Evolutionary conservation across 163 green algal species (phyloP).

Genomic region (Volvox carteri): DNA sequence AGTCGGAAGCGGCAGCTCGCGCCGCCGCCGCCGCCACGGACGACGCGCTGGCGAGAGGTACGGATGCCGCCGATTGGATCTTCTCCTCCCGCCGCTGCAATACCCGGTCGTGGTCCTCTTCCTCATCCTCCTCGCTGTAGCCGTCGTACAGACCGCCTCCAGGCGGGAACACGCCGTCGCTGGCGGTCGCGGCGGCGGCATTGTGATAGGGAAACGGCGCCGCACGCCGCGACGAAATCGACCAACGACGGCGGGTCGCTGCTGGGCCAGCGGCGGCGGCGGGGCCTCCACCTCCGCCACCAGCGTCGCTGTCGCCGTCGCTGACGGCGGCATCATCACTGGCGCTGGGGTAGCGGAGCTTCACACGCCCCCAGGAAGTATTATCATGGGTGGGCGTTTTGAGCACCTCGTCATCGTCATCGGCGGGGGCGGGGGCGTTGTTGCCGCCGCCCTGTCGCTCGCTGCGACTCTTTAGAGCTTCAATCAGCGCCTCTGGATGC

Average conservation of each 20-base stretch:
- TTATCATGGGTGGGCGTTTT: not conserved
- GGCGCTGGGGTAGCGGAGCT: not conserved
- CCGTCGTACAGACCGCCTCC: not conserved
- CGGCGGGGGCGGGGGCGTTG: too few species aligned
- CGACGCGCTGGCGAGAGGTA: not conserved
- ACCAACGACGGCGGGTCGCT: not conserved
- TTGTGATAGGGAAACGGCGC: not conserved
- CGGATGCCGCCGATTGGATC: not conserved
- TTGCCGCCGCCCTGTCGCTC: not conserved
- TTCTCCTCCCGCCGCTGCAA: not conserved
- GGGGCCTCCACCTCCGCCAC: not conserved
- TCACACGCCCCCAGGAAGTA: not conserved
- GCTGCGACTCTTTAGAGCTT: not conserved
- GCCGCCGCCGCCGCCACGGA: not conserved
- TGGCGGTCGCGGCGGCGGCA: not conserved
- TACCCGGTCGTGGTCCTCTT: not conserved
- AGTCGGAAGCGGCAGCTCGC: not conserved
- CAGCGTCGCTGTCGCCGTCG: conserved; percentile 16
- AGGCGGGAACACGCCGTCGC: not conserved
- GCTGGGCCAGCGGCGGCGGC: not conserved
- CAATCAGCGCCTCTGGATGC: too few species aligned
- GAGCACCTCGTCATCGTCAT: not conserved
- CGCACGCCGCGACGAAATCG: not conserved
- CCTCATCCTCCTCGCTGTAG: conserved; percentile 16
- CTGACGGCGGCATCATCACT: not conserved